A percentile compares a stretch with the other conserved stretches of the same genome.
Evolutionary conservation across 306 rosid species (phyloP).

Genomic region (Cucurbita maxima): DNA sequence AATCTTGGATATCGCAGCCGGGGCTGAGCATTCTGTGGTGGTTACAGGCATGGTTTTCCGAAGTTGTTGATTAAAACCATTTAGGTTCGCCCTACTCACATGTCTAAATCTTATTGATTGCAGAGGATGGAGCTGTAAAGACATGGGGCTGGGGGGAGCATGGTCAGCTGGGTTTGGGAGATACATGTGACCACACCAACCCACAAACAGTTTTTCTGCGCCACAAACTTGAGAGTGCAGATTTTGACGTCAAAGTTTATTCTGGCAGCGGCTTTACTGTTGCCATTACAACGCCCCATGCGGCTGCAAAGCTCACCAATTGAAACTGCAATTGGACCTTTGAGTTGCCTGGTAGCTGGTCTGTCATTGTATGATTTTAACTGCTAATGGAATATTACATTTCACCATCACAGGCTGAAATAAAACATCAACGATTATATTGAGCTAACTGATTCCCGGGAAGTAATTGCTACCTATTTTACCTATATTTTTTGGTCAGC

Average conservation of each 20-base stretch:
- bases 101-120: neutral
- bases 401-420: neutral
- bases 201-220: slow-evolving; percentile 33
- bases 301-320: neutral
- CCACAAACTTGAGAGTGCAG: slow-evolving; percentile 12
- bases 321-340: neutral
- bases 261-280: slow-evolving; percentile 85
- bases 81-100: neutral
- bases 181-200: slow-evolving; percentile 34
- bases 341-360: neutral
- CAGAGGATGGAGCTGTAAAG: slow-evolving; percentile 46
- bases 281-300: slow-evolving; percentile 21
- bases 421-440: neutral
- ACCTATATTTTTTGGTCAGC: neutral
- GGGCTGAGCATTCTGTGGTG: slow-evolving; percentile 70
- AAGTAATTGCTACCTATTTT: neutral
- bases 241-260: slow-evolving; percentile 26
- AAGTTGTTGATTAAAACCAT: neutral
- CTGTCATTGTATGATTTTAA: neutral
- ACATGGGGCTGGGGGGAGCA: slow-evolving; percentile 99
- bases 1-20: slow-evolving; percentile 48
- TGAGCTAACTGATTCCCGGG: neutral
- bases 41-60: slow-evolving; percentile 38
- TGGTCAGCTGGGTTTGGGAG: slow-evolving; percentile 92
- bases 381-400: too few relatives aligned